Evolutionary conservation across 257 asterid genomes (phyloP).

Genomic region (Fraxinus anomala): DNA sequence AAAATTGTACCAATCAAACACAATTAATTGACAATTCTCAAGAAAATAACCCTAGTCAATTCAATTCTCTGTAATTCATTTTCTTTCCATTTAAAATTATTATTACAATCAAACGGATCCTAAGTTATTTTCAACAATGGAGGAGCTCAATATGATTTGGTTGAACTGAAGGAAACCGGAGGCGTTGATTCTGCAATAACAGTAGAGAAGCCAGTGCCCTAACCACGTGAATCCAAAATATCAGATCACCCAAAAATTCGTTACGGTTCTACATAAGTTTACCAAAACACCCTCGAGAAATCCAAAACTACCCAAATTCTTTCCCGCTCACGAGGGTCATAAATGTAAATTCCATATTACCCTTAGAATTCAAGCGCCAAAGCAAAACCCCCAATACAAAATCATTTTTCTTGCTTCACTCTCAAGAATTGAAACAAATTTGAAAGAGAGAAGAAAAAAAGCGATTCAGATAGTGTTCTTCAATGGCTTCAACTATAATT

Average conservation of each 20-base stretch:
- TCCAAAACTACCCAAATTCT: not conserved
- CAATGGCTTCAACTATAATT: slow-evolving; percentile 50
- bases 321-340: slow-evolving; percentile 42
- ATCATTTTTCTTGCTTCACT: slow-evolving; percentile 19
- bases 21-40: too few relatives aligned
- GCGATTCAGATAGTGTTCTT: slow-evolving; percentile 12
- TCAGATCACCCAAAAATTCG: slow-evolving; percentile 22
- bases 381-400: slow-evolving; percentile 13
- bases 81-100: too few relatives aligned
- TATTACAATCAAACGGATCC: too few relatives aligned
- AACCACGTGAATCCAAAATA: slow-evolving; percentile 32
- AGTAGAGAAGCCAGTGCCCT: slow-evolving; percentile 30
- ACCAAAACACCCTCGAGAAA: slow-evolving; percentile 37
- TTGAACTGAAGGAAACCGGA: slow-evolving; percentile 15
- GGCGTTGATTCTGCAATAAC: slow-evolving; percentile 16
- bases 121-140: not conserved
- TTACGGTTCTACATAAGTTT: slow-evolving; percentile 27
- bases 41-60: too few relatives aligned
- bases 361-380: slow-evolving; percentile 52
- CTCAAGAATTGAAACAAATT: slow-evolving; percentile 30
- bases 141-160: not conserved
- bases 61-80: too few relatives aligned
- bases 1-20: too few relatives aligned
- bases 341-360: slow-evolving; percentile 16
- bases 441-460: not conserved